These are phyloP conservation scores for Acanthamoeba lenticulata DNA, from an alignment of 208 protist species.

Conservation along the genomic window DNA sequence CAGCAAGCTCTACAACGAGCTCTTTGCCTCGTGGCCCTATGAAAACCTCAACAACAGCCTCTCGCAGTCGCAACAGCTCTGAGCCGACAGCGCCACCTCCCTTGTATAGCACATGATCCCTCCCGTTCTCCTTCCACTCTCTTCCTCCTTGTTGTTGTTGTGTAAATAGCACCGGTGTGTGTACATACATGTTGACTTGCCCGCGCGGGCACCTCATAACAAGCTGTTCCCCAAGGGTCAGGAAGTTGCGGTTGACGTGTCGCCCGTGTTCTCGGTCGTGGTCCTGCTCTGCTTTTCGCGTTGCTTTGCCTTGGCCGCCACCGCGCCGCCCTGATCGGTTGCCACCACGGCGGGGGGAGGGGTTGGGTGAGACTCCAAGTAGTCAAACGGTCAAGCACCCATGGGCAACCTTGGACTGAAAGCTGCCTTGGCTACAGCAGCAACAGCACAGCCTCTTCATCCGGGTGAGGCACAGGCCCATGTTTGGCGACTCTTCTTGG, in stretches of 20 bases:
- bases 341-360: not conserved
- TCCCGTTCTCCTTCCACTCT: too few species aligned
- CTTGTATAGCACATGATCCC: too few species aligned
- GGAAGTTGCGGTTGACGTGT: not conserved
- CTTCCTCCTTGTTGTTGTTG: not conserved
- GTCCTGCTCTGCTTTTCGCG: not conserved
- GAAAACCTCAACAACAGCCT: constrained; percentile 12
- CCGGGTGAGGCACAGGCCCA: not conserved
- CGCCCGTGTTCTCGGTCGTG: not conserved
- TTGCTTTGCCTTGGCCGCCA: constrained; percentile 4
- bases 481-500: not conserved
- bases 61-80: not conserved
- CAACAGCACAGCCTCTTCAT: constrained; percentile 9
- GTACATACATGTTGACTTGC: too few species aligned
- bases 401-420: not conserved
- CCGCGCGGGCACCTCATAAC: not conserved
- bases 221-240: not conserved
- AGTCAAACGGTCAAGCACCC: too few species aligned
- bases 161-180: not conserved
- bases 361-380: not conserved
- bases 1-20: constrained; percentile 28
- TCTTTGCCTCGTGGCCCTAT: constrained; percentile 28
- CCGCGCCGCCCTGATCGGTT: not conserved
- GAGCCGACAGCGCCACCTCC: not conserved
- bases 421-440: not conserved